Base-by-base conservation (phyloP, 176 grass and related monocot genomes). In the Musa troglodytarum region DNA sequence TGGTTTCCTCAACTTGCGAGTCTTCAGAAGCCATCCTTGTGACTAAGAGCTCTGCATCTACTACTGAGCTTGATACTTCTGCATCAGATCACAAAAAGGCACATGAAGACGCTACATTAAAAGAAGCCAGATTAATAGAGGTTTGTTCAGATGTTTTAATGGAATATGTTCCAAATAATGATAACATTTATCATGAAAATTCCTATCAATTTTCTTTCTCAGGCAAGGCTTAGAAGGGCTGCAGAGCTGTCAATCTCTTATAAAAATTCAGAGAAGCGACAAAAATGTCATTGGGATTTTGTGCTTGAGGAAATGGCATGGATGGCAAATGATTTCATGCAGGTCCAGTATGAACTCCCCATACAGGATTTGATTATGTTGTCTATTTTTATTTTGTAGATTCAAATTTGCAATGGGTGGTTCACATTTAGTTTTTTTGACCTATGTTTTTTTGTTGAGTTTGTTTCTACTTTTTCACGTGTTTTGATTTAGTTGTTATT, bases 321-420 rank as follows among this genome's bases (percentile, higher is more conserved):
- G 96, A 84, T 95, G 88, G 88, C 96, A 78, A 99, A 94, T 89
- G 96, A 99, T 58, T 95, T 99, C 62, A 95, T 88, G 85, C 96
- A 99, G 96, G 96, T 99, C 77, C 49, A 75, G 80, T 80, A 66
- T 80, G 12, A 59, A 68, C 22, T 54, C 28, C 65, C 14, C 11
- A 43, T n/a, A 21, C 43, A 28, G 12, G 17, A 16, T 12, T 15
- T 57, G 15, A 54, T 57, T 59, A 62, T 78, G 49, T 26, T 53
- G 23, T 54, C 4, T 69, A 20, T 19, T 52, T 21, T 79, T 15
- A 54, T 69, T 69, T 68, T 50, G 56, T 65, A 13, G 43, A 70
- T 51, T 25, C 53, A 49, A 10, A 68, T 21, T 24, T 59, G 2
- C 15, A 70, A 56, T 55, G 49, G 54, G 22, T 43, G 50, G 62